Conservation (phyloP, 2,329 filamentous ascomycete species). For the Epichloe scottii region DNA sequence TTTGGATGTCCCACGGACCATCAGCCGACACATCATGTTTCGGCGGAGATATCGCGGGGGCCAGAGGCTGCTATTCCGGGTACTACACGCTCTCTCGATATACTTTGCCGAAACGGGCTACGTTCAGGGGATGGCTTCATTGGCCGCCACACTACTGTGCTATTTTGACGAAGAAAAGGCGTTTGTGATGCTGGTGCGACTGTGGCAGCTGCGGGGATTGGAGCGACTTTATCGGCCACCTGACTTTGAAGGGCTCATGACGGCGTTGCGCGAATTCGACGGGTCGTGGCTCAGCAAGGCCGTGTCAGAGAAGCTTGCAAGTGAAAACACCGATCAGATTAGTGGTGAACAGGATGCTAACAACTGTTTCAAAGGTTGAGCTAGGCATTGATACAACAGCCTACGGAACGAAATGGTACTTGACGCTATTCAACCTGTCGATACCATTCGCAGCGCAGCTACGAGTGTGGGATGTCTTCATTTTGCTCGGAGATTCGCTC, state of each 20-base stretch:
- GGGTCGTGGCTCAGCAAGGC: constrained; percentile 71
- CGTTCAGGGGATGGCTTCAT: constrained; percentile 92
- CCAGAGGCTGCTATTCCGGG: constrained; percentile 81
- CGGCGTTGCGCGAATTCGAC: constrained; percentile 75
- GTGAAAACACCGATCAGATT: constrained; percentile 18
- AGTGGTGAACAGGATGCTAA: not conserved
- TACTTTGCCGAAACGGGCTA: constrained; percentile 89
- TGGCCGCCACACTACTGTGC: constrained; percentile 84
- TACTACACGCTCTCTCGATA: constrained; percentile 81
- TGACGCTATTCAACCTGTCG: constrained; percentile 94
- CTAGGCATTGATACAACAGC: constrained; percentile 74
- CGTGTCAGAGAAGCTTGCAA: constrained; percentile 68
- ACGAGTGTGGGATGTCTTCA: constrained; percentile 94
- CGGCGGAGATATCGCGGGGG: constrained; percentile 81
- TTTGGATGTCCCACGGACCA: constrained; percentile 88
- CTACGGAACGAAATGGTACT: constrained; percentile 95
- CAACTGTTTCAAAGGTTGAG: constrained; percentile 40
- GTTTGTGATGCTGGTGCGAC: constrained; percentile 91
- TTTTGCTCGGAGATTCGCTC: constrained; percentile 57
- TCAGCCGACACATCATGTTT: constrained; percentile 96
- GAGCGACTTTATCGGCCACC: constrained; percentile 64
- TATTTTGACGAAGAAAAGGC: constrained; percentile 94
- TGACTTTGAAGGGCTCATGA: constrained; percentile 79
- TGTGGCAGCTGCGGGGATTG: constrained; percentile 83
- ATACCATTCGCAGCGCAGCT: constrained; percentile 91